A percentile compares a stretch with the other conserved stretches of the same genome.
Conservation (phyloP, 805 yeast species). For the Sugiyamaella mastotermitis region DNA sequence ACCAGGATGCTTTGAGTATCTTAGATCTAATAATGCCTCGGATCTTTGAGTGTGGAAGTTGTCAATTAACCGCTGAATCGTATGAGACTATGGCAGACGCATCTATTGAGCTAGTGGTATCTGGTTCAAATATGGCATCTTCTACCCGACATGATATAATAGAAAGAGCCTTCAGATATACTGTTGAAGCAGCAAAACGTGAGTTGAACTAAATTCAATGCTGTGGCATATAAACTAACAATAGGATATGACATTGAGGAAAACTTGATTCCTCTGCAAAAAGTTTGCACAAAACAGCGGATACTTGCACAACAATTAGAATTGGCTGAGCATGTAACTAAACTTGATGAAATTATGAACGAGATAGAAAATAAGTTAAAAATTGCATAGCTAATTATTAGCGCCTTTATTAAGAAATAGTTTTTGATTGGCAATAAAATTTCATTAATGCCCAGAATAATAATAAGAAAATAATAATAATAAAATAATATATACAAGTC, state of each 20-base stretch:
- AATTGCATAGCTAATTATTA: too few relatives aligned
- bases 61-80: slow-evolving; percentile 36
- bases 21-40: slow-evolving; percentile 40
- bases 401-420: too few relatives aligned
- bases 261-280: slow-evolving; percentile 2
- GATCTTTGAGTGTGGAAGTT: slow-evolving; percentile 36
- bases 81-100: slow-evolving; percentile 32
- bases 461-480: not conserved
- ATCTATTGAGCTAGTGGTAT: slow-evolving; percentile 15
- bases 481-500: not conserved
- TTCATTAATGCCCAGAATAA: not conserved
- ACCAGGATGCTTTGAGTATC: slow-evolving; percentile 40
- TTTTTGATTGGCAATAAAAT: too few relatives aligned
- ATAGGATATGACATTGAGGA: slow-evolving; percentile 4
- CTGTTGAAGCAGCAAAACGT: slow-evolving; percentile 7
- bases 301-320: slow-evolving; percentile 4
- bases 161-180: slow-evolving; percentile 8
- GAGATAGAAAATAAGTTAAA: too few relatives aligned
- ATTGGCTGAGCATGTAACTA: too few relatives aligned
- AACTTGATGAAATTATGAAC: too few relatives aligned
- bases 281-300: slow-evolving; percentile 8
- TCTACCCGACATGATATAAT: not conserved
- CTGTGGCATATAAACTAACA: not conserved
- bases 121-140: not conserved
- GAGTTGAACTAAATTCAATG: not conserved